Evolutionary conservation across 305 asterid genomes (phyloP).

Genomic region (Rubia peregrina): DNA sequence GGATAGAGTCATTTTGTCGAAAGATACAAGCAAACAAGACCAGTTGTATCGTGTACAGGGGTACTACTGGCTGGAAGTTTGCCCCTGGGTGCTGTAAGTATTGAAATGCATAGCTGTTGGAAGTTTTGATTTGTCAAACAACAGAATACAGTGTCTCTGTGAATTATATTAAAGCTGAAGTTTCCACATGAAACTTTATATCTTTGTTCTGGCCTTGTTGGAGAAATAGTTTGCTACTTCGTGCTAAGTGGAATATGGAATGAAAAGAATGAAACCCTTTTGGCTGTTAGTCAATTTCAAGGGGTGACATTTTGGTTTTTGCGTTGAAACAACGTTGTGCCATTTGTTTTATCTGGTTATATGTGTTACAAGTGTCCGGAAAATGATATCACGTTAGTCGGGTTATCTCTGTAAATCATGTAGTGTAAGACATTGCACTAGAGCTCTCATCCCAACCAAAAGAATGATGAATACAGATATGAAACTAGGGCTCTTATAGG

Average conservation of each 20-base stretch:
- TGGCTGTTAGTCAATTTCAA: no score
- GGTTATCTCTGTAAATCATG: background rate
- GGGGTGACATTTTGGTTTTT: no score
- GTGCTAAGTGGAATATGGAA: no score
- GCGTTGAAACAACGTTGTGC: no score
- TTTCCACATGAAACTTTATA: constrained; percentile 5
- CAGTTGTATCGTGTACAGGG: constrained; percentile 24
- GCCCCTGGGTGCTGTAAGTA: constrained; percentile 43
- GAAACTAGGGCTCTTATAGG: constrained; percentile 24
- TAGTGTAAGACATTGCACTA: no score
- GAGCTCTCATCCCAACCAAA: background rate
- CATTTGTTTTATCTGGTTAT: no score
- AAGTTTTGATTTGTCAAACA: constrained; percentile 26
- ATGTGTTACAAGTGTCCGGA: no score
- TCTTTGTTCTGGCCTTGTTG: background rate
- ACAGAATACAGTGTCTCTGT: constrained; percentile 19
- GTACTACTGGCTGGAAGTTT: constrained; percentile 24
- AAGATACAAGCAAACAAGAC: constrained; percentile 13
- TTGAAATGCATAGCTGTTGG: constrained; percentile 27
- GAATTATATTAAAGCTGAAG: constrained; percentile 34
- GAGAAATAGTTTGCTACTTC: no score
- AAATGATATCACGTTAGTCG: background rate
- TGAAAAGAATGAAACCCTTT: no score
- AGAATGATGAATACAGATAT: constrained; percentile 25
- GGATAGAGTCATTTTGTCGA: constrained; percentile 33